A percentile compares a stretch with the other conserved stretches of the same genome.
Conservation (phyloP, 768 basidiomycete genomes). For the Sutorius australiensis region DNA sequence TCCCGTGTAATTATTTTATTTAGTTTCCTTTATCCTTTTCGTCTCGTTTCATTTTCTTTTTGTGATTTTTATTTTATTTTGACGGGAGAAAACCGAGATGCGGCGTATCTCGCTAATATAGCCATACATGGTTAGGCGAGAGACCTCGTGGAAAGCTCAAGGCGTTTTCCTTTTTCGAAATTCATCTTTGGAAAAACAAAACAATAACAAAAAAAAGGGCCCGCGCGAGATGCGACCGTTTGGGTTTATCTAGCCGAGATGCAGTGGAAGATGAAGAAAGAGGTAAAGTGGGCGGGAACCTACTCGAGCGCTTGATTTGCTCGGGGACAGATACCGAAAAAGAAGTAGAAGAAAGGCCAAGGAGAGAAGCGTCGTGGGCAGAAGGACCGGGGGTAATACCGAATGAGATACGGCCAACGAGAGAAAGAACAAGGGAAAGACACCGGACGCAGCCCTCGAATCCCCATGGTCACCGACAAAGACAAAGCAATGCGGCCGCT, state of each 20-base stretch:
- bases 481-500: too few species aligned
- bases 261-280: too few species aligned
- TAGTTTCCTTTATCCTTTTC: too few species aligned
- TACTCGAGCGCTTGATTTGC: too few species aligned
- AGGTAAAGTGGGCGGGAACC: too few species aligned
- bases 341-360: not conserved
- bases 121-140: conserved; percentile 12
- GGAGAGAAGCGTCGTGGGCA: not conserved
- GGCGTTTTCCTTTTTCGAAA: conserved; percentile 3
- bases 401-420: not conserved
- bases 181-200: too few species aligned
- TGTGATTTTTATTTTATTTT: not conserved
- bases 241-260: too few species aligned
- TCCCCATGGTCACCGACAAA: not conserved
- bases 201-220: not conserved
- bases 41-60: too few species aligned
- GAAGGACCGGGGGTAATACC: not conserved
- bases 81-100: conserved; percentile 2
- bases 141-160: conserved; percentile 29
- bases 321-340: not conserved
- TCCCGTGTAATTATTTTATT: not conserved
- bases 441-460: not conserved
- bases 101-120: conserved; percentile 15
- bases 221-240: too few species aligned
- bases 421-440: not conserved